Evolutionary conservation across 352 stramenopile species (phyloP).

Genomic region (Globisporangium camurandrum): DNA sequence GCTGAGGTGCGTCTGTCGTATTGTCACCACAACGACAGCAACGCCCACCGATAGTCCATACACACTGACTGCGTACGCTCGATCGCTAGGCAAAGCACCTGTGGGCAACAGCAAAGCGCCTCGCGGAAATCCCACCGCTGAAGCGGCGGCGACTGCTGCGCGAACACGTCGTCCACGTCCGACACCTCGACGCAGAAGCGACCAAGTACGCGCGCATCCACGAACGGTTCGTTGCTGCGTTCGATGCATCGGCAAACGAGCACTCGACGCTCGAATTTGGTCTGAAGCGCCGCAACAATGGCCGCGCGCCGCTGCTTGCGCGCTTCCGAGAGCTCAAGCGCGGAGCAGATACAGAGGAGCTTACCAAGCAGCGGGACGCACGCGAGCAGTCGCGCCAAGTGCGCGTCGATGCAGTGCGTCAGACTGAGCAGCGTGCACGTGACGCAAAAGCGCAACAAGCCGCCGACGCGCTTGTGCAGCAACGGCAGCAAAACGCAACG

Average conservation of each 20-base stretch:
- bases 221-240: conserved; percentile 30
- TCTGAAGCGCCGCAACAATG: conserved; percentile 48
- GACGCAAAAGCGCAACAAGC: conserved; percentile 13
- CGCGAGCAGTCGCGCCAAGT: conserved; percentile 37
- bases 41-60: no score
- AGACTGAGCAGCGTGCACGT: conserved; percentile 24
- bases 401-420: conserved; percentile 26
- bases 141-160: conserved; percentile 41
- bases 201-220: conserved; percentile 45
- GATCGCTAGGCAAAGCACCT: conserved; percentile 28
- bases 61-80: no score
- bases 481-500: conserved; percentile 44
- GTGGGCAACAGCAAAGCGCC: conserved; percentile 33
- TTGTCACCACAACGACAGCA: no score
- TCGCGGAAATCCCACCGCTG: conserved; percentile 52
- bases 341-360: conserved; percentile 33
- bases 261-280: conserved; percentile 41
- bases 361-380: conserved; percentile 20
- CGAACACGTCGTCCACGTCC: conserved; percentile 51
- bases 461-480: conserved; percentile 21
- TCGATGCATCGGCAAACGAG: conserved; percentile 25
- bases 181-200: conserved; percentile 51
- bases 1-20: conserved; percentile 16
- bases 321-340: conserved; percentile 44
- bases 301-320: conserved; percentile 40